Base-by-base conservation (phyloP, 148 eudicot genomes). In the Limonium bicolor region DNA sequence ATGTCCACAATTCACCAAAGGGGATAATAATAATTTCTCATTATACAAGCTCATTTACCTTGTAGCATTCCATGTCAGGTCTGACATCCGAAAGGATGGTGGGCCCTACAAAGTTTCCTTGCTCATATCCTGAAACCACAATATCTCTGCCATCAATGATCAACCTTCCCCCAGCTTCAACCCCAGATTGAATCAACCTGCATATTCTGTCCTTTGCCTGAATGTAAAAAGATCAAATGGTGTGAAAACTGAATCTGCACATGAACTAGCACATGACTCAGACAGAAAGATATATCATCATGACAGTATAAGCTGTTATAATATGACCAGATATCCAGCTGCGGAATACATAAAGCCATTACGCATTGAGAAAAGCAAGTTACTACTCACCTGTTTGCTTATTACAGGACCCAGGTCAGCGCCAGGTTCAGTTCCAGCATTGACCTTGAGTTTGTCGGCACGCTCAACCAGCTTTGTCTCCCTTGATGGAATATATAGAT, bases 361-460 rank as follows among this genome's bases (percentile, higher is more conserved):
- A n/a, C n/a, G n/a, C n/a, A n/a, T n/a, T n/a, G n/a, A n/a, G n/a
- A n/a, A 34, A 21, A n/a, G 41, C 19, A 15, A 34, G 26, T 24
- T 12, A 20, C 19, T 9, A 18, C 31, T 32, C 51, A 90, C 99
- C 95, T 76, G 87, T 61, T 85, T 78, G 71, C 93, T 85, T 33
- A 90, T 90, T 50, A 90, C 99, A 29, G 99, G 99, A 54, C 99
- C 99, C 48, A 90, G 94, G 69, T 90, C 99, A 41, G 99, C 88
- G 62, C 68, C 78, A 20, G 95, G 94, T 57, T 69, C 94, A 32
- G 76, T 85, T 63, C 99, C 99, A 60, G 62, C 64, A 53, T 75
- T 85, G 51, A 90, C 99, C 64, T 81, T 90, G 20, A 90, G 85
- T 27, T 74, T 58, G 63, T 76, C 81, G 46, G 95, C 99, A 58